Percentiles rank a stretch among this genome's conserved stretches.
Evolutionary conservation across 225 moss, liverwort and hornwort species (phyloP).

Genomic region (Bryum argenteum): DNA sequence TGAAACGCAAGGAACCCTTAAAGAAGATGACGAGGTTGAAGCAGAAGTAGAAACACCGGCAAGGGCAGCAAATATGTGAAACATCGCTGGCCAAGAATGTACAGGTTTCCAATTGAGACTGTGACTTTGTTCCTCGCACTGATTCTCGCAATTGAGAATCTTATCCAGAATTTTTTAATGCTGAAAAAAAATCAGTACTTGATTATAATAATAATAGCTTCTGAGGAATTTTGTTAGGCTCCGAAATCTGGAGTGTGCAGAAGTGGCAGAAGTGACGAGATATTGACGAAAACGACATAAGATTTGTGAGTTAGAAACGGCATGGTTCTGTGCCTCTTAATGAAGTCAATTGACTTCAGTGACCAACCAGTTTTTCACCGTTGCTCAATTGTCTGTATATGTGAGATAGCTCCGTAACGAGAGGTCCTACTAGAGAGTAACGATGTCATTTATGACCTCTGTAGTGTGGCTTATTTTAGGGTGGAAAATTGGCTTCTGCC

Average conservation of each 20-base stretch:
- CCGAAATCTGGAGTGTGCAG: not conserved
- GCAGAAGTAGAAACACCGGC: slow-evolving; percentile 56
- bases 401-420: no score
- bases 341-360: not conserved
- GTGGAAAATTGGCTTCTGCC: no score
- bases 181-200: not conserved
- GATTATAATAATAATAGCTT: not conserved
- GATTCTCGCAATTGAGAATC: slow-evolving; percentile 32
- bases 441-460: no score
- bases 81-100: slow-evolving; percentile 26
- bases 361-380: no score
- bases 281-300: not conserved
- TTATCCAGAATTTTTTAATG: slow-evolving; percentile 4
- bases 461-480: no score
- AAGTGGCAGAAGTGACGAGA: not conserved
- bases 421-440: no score
- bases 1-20: slow-evolving; percentile 28
- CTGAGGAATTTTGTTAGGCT: not conserved
- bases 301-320: not conserved
- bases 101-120: slow-evolving; percentile 30
- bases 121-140: not conserved
- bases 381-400: no score
- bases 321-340: not conserved
- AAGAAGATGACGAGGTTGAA: slow-evolving; percentile 57
- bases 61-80: slow-evolving; percentile 79